These are phyloP conservation scores for Colletotrichum costaricense DNA, from an alignment of 2,329 filamentous ascomycete genomes.

Conservation along the genomic window DNA sequence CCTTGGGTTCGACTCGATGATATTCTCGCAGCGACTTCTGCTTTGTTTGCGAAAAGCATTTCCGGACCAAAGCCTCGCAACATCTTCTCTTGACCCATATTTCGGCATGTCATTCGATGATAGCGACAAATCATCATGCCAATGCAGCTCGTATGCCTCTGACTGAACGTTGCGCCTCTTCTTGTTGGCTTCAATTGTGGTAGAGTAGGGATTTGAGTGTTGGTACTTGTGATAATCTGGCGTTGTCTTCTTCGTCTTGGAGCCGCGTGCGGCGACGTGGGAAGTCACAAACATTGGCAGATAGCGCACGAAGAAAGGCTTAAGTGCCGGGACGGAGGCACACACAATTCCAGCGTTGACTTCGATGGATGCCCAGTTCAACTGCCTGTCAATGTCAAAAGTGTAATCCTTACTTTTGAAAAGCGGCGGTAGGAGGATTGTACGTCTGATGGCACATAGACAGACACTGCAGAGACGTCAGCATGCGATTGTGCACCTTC, in stretches of 20 bases:
- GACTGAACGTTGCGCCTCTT: constrained; percentile 32
- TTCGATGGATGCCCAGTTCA: constrained; percentile 44
- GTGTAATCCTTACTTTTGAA: constrained; percentile 42
- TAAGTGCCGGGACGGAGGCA: constrained; percentile 36
- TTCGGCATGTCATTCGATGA: constrained; percentile 8
- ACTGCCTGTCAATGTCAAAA: constrained; percentile 40
- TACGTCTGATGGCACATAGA: constrained; percentile 44
- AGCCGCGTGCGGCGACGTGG: not conserved
- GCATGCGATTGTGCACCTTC: not conserved
- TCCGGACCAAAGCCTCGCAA: constrained; percentile 29
- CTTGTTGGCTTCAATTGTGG: constrained; percentile 28
- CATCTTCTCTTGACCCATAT: constrained; percentile 11
- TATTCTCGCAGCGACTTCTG: not conserved
- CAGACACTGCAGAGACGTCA: constrained; percentile 40
- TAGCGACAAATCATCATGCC: constrained; percentile 14
- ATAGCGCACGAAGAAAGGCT: constrained; percentile 38
- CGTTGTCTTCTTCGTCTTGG: not conserved
- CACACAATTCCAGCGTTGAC: constrained; percentile 35
- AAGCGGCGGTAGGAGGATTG: constrained; percentile 42
- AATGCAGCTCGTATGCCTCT: constrained; percentile 34
- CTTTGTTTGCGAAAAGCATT: constrained; percentile 12
- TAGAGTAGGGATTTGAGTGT: constrained; percentile 9
- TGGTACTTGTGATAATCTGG: constrained; percentile 17
- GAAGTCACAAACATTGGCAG: constrained; percentile 33
- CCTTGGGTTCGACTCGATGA: constrained; percentile 1